Conservation (phyloP, 352 stramenopile species). For the Pythium phragmiticola region DNA sequence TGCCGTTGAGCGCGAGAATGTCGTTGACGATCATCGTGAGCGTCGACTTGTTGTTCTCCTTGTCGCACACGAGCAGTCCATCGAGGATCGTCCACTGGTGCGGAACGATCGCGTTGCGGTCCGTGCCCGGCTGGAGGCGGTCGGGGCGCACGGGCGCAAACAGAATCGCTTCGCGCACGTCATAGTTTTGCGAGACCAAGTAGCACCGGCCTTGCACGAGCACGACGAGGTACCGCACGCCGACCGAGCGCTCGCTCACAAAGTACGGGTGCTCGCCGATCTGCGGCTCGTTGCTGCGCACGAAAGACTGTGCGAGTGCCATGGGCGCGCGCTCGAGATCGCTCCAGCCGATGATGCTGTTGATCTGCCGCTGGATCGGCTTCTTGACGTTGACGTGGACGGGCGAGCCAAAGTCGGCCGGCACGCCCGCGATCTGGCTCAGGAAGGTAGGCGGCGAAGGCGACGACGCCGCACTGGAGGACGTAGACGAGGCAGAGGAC, state of each 20-base stretch:
- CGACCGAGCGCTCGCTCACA: conserved; percentile 79
- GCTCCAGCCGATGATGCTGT: conserved; percentile 77
- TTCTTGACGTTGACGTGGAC: conserved; percentile 75
- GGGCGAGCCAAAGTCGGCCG: conserved; percentile 60
- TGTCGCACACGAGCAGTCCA: conserved; percentile 78
- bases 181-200: conserved; percentile 80
- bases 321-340: conserved; percentile 75
- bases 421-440: conserved; percentile 31
- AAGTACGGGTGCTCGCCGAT: conserved; percentile 84
- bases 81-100: conserved; percentile 90
- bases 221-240: conserved; percentile 73
- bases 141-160: conserved; percentile 80
- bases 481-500: neutral
- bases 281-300: conserved; percentile 71
- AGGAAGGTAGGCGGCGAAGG: conserved; percentile 13
- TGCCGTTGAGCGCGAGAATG: conserved; percentile 83
- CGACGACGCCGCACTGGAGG: conserved; percentile 1
- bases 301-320: conserved; percentile 66
- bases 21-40: conserved; percentile 84
- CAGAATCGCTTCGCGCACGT: conserved; percentile 74
- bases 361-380: conserved; percentile 81
- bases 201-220: conserved; percentile 82
- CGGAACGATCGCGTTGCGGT: conserved; percentile 67
- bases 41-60: conserved; percentile 66
- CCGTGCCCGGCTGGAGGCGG: conserved; percentile 66